A percentile compares a stretch with the other conserved stretches of the same genome.
phyloP scores from a whole-genome alignment of 257 asterid genomes.

The Verbascum thapsus region DNA sequence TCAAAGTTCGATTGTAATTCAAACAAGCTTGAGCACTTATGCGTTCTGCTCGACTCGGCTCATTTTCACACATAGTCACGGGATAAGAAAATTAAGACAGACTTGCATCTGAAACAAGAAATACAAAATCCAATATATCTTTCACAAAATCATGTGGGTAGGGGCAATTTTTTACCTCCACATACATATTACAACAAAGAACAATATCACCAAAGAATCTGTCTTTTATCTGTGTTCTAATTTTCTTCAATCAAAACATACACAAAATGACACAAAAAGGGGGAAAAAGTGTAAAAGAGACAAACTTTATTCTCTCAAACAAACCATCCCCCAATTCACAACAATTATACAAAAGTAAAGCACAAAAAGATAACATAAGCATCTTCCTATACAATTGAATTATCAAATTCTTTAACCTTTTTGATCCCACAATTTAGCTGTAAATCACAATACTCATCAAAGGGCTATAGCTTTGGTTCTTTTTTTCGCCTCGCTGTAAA shows the following conservation, averaged over 20 bases:
- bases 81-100: too few species aligned
- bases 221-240: conserved; percentile 37
- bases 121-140: background rate
- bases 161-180: conserved; percentile 27
- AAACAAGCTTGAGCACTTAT: too few species aligned
- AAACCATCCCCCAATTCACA: conserved; percentile 40
- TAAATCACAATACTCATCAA: conserved; percentile 42
- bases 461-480: conserved; percentile 77
- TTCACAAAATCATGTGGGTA: conserved; percentile 29
- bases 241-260: conserved; percentile 36
- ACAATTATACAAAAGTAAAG: conserved; percentile 48
- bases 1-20: too few species aligned
- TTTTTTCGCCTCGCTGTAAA: conserved; percentile 96
- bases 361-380: conserved; percentile 31
- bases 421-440: conserved; percentile 36
- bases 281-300: conserved; percentile 65
- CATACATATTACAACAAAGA: conserved; percentile 29
- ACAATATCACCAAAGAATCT: conserved; percentile 46
- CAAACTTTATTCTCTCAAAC: conserved; percentile 62
- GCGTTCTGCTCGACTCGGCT: too few species aligned
- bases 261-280: conserved; percentile 44
- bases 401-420: conserved; percentile 33
- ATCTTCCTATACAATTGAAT: conserved; percentile 60
- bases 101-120: too few species aligned
- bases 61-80: too few species aligned